Base-by-base conservation (phyloP, 345 rosid genomes). In the Populus davidiana region DNA sequence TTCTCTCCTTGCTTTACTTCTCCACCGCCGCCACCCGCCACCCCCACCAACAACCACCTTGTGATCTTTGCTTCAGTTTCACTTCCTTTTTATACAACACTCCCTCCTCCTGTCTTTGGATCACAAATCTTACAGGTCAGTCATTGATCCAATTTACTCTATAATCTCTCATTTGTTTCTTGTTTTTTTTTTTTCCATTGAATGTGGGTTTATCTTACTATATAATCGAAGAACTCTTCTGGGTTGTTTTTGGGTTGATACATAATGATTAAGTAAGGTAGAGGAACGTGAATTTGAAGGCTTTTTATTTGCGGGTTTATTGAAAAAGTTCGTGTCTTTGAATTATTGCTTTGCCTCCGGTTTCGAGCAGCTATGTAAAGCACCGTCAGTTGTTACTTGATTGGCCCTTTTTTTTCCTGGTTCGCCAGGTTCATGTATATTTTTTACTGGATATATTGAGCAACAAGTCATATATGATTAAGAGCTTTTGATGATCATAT, bases 111-210 rank as follows among this genome's bases (percentile, higher is more conserved):
- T 67, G 2, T 18, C 67, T 16, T 36, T 75, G n/a, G 17, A 20
- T n/a, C 64, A 11, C 39, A 74, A 0, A 13, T 49, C 68, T 44
- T 81, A 17, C 76, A 49, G 81, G 86, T 83, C 7, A 69, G 76
- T 71, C 44, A 29, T 63, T 20, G n/a, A 5, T 64, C 33, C 56
- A 47, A 47, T 14, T 47, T 14, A 47, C 31, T 5, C 52, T 21
- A 17, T 41, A 31, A 12, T 68, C 10, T 63, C 23, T 31, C 63
- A 18, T 14, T 27, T 21, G 59, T 18, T 29, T 69, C 20, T 14
- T 5, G 1, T 56, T 72, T 17, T 35, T 38, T 35, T 52, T 68
- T 23, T 33, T 12, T n/a, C 17, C 72, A 21, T 20, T 59, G 17
- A 23, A 12, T 38, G 5, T 27, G 49, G 67, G 13, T 23, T 41